Evolutionary conservation across 1,284 basidiomycete genomes (phyloP), one percentile per base, ranked within the genome.

Genomic region (Microbotryomycetes sp.): DNA sequence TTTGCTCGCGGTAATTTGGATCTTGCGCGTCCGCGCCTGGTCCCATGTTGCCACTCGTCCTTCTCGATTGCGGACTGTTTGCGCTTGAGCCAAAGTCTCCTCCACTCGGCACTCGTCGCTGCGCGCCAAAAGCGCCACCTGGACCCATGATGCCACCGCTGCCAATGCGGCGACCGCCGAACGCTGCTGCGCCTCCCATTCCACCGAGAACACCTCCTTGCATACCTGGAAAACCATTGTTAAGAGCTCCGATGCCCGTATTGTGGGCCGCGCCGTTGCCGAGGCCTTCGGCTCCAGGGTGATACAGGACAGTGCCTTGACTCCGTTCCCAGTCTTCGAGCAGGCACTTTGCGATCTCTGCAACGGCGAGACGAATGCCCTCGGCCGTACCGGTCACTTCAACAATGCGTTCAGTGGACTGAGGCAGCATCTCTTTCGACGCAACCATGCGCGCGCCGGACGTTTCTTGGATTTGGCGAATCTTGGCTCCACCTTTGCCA

Each of bases 391-490:
- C 96, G 35, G 94, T 91, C 49, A 98, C 93, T 69, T 91, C 96
- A 63, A 99, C 81, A 35, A 98, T 90, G 62, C 92, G 89, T 89
- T 99, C 96, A 16, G 96, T 98, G 26, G 92, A 97, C 21, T 92
- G 92, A 4, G 96, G 94, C 45, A 99, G 83, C 93, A 98, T 97
- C 52, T 92, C 89, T 76, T 98, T 96, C 70, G 88, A 91, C 7
- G 96, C 96, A 73, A 97, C 97, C 68, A 99, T 79, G 64, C 93
- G 81, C 13, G 96, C 94, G 31, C 94, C 94, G 66, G 89, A 93
- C n/a, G 93, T 92, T 73, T 99, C 96, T 75, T 99, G 96, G 71
- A 99, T 99, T 78, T 98, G 96, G 79, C 97, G 97, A 77, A 99
- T 99, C 78, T 98, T 98, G 57, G 88, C 86, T 35, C 96, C 96